Evolutionary conservation across 192 early-diverging fungal genomes (phyloP), one percentile per base, ranked within the genome.

Genomic region (Mortierella hygrophila): DNA sequence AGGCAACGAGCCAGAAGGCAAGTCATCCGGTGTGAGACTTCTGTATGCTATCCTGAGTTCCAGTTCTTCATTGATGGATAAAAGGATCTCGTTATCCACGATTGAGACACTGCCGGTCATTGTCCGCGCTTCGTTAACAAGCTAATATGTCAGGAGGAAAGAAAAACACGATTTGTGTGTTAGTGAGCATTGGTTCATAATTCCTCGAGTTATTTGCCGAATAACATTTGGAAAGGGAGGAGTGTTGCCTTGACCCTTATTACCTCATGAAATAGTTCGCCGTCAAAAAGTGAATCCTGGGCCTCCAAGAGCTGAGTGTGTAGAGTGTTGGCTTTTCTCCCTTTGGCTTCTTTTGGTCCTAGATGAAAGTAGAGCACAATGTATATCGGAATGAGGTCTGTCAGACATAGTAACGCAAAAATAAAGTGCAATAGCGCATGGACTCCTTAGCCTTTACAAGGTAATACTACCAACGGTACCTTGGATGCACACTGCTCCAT

Each of bases 211-310:
- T 21, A 52, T 52, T 18, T 52, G 13, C 49, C 15, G 5, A 52
- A 4, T 5, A 52, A 4, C 18, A 52, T 10, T 23, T 65, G 26
- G 10, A 65, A 3, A 15, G 3, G 11, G 13, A n/a, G 9, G 29
- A 0, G 60, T 9, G 7, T 26, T 32, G 60, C 6, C 29, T n/a
- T 65, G n/a, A 4, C 11, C n/a, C 1, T 55, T 80, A 15, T 55
- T 82, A 90, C 90, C 71, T 89, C 82, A 29, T 88, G 81, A 68
- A 87, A 92, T 2, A 92, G 54, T 35, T 92, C 91, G 16, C 80
- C 82, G 69, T 92, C 91, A 76, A 90, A 90, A 6, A 92, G 83
- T 9, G 91, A 85, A 4, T 76, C 65, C 47, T 90, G 89, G 0
- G 90, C 91, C 7, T 89, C 77, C 60, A 85, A 74, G 20, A 92